Evolutionary conservation across 345 rosid species (phyloP), one percentile per base, ranked within the genome.

Genomic region (Syzygium aqueum): DNA sequence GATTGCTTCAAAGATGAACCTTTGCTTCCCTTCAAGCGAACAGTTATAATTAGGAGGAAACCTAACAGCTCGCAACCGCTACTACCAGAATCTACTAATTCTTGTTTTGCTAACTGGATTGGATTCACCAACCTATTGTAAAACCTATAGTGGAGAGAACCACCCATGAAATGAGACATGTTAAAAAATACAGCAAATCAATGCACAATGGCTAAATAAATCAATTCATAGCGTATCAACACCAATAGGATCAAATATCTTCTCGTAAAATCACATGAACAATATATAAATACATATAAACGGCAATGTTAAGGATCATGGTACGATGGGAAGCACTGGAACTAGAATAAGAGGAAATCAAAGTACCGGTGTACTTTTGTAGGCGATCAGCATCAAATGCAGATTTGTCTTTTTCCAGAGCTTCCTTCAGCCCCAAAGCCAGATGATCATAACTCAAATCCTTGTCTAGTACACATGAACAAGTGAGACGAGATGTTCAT

Each of bases 301-400:
- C 1, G 27, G 82, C 82, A 53, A 85, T 53, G 86, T 30, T n/a
- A 40, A 2, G 22, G 11, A 73, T 49, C 56, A 86, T 51, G 40
- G 19, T 83, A 46, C 27, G 30, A 16, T 50, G 46, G 27, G 57
- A 77, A 77, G 86, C 5, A 80, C n/a, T 51, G 33, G 30, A 84
- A 27, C 8, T 16, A 19, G 40, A 49, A 77, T 33, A 61, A 33
- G 59, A 46, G 59, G 57, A 83, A 52, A 21, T 25, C n/a, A n/a
- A 28, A 9, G 17, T 90, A 95, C 97, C 97, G 52, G 96, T 94
- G 92, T 86, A 93, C 87, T 91, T 91, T 77, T 94, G 95, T 90
- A 95, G 93, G 57, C 92, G 93, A 88, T 94, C 95, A 43, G 97
- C 97, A 87, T 95, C 94, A 89, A 95, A 95, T 15, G 87, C 94